A percentile compares a stretch with the other conserved stretches of the same genome.
These are phyloP conservation scores for Hericium alpestre DNA, from an alignment of 768 basidiomycete species.

Conservation along the genomic window DNA sequence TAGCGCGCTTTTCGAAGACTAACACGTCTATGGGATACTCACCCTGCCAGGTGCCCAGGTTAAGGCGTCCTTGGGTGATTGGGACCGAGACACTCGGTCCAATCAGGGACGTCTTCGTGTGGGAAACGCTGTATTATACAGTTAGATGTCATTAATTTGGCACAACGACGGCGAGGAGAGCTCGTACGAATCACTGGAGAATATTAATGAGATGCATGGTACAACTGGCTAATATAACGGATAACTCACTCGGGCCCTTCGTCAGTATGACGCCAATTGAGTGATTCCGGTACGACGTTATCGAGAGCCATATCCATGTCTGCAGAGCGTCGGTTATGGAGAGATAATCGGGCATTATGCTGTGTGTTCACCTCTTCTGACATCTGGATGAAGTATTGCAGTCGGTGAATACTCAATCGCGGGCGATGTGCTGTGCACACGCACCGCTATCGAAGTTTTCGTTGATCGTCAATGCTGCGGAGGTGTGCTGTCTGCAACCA, in stretches of 20 bases:
- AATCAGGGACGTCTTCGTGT: conserved; percentile 81
- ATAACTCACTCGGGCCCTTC: conserved; percentile 79
- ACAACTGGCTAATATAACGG: too few species aligned
- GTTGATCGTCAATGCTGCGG: conserved; percentile 72
- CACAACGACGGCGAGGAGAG: neutral
- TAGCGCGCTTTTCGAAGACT: neutral
- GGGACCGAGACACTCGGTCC: conserved; percentile 78
- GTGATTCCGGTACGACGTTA: conserved; percentile 71
- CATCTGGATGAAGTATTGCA: conserved; percentile 21
- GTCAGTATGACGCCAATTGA: conserved; percentile 79
- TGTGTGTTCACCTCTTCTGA: conserved; percentile 28
- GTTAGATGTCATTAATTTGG: neutral
- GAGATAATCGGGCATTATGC: neutral
- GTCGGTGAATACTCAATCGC: neutral
- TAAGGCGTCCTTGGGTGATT: conserved; percentile 67
- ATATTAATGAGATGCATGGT: conserved; percentile 17
- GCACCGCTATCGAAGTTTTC: conserved; percentile 81
- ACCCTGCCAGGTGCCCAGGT: conserved; percentile 91
- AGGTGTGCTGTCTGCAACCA: conserved; percentile 56
- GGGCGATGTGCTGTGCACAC: conserved; percentile 7
- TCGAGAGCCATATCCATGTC: conserved; percentile 97
- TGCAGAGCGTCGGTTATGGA: conserved; percentile 20
- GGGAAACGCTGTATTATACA: conserved; percentile 53
- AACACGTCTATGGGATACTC: conserved; percentile 3
- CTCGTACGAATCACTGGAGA: conserved; percentile 6